Base-by-base conservation (phyloP, 257 asterid species). In the Nicotiana knightiana region DNA sequence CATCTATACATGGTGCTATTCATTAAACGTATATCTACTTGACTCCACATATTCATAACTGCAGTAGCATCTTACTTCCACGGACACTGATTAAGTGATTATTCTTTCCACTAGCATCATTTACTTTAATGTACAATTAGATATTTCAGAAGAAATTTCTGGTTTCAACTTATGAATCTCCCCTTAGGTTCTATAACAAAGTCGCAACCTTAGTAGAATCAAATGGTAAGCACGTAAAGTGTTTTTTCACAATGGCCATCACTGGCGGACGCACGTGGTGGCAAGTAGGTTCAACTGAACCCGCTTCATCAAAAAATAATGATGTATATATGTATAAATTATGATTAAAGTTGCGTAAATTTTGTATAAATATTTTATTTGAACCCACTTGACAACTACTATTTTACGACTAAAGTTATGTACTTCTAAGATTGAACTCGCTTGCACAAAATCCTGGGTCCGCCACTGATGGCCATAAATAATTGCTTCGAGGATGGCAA, bases 111-210 rank as follows among this genome's bases (percentile, higher is more conserved):
- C 51, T 71, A 46, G 78, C n/a, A 21, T 70, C 78, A 12, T 71
- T 12, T 71, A 21, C 37, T 21, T 71, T 43, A 57, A 46, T 71
- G n/a, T 70, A 39, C 58, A 70, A 5, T 16, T 55, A 16, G n/a
- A 70, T 70, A 70, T 43, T 43, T 70, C n/a, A 43, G 77, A 70
- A 70, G 77, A 70, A 70, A 70, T 70, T 70, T 70, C 77, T 71
- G 78, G 59, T 24, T 71, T 71, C 3, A 0, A 71, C 4, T 43
- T 71, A 11, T 6, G 55, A 46, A 46, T 71, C 78, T 71, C 37
- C 59, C 35, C 13, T 43, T 21, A 46, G 15, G 26, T 1, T 71
- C 78, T 21, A 28, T 33, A 71, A 43, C 28, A 26, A 3, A 21
- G 78, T 7, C 3, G 37, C 59, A 11, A 70, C 3, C 59, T 71